Evolutionary conservation across 352 stramenopile genomes (phyloP).

Genomic region (Globisporangium paroecandrum): DNA sequence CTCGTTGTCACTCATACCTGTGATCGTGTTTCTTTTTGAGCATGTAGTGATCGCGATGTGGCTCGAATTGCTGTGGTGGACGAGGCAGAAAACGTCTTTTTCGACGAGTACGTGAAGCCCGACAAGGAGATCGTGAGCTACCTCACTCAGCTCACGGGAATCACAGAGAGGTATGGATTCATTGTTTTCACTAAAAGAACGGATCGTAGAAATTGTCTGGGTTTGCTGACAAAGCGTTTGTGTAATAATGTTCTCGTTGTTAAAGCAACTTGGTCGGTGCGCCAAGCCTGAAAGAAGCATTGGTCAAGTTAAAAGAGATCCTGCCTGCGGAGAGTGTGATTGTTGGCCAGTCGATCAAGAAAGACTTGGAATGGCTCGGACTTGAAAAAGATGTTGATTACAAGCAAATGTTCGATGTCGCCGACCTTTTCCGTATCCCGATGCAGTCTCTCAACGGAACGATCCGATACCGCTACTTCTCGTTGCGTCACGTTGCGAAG

Average conservation of each 20-base stretch:
- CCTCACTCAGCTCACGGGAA: constrained; percentile 88
- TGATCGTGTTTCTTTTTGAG: background rate
- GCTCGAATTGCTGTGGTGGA: constrained; percentile 89
- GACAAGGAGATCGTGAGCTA: constrained; percentile 87
- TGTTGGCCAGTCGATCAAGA: constrained; percentile 91
- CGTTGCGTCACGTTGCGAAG: constrained; percentile 78
- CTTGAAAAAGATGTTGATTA: constrained; percentile 84
- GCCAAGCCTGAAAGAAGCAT: constrained; percentile 65
- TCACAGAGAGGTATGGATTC: constrained; percentile 57
- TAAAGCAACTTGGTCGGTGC: constrained; percentile 60
- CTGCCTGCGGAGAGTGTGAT: constrained; percentile 85
- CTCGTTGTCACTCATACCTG: background rate
- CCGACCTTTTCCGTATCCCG: constrained; percentile 78
- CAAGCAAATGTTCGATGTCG: constrained; percentile 81
- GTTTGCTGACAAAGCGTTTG: background rate
- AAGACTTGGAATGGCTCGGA: constrained; percentile 89
- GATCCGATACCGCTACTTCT: constrained; percentile 84
- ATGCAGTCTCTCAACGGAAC: constrained; percentile 71
- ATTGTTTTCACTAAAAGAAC: background rate
- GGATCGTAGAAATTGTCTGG: background rate
- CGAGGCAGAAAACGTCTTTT: constrained; percentile 81
- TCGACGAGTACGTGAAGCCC: constrained; percentile 86
- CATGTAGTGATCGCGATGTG: constrained; percentile 82
- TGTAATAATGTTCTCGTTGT: background rate
- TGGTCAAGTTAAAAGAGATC: constrained; percentile 68